Conservation (phyloP, 352 stramenopile species). For the Pythium aristosporum region DNA sequence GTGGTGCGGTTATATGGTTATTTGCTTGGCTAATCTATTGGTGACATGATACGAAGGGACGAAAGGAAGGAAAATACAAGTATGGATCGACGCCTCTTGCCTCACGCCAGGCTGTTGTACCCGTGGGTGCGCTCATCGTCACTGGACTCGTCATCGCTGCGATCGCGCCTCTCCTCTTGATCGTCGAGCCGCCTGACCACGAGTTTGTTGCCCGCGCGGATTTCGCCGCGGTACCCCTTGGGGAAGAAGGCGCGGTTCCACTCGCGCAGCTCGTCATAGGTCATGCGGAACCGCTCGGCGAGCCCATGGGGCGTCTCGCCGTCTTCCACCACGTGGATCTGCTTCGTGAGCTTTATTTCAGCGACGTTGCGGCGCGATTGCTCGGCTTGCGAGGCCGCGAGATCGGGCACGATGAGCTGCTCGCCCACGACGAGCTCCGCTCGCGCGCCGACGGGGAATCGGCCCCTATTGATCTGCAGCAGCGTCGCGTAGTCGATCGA, state of each 20-base stretch:
- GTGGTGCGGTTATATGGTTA: too few relatives aligned
- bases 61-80: background rate
- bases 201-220: conserved; percentile 74
- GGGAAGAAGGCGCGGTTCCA: conserved; percentile 86
- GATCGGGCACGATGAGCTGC: conserved; percentile 74
- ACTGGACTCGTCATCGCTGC: background rate
- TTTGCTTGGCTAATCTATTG: too few relatives aligned
- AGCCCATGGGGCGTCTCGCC: conserved; percentile 74
- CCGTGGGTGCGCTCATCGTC: conserved; percentile 10
- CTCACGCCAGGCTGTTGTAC: conserved; percentile 11
- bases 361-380: conserved; percentile 65
- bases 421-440: conserved; percentile 59
- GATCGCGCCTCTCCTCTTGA: conserved; percentile 13
- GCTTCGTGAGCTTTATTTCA: conserved; percentile 84
- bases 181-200: conserved; percentile 66
- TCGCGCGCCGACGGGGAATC: conserved; percentile 64
- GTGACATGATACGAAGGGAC: background rate
- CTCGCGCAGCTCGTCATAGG: conserved; percentile 82
- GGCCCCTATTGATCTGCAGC: conserved; percentile 75
- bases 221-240: conserved; percentile 82
- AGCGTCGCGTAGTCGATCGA: conserved; percentile 66
- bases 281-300: conserved; percentile 68
- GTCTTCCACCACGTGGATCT: conserved; percentile 78
- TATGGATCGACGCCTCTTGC: too few relatives aligned
- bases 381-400: conserved; percentile 50